These are phyloP conservation scores for Neopestalotiopsis sp. DNA, from an alignment of 2,329 filamentous ascomycete genomes.

Conservation along the genomic window DNA sequence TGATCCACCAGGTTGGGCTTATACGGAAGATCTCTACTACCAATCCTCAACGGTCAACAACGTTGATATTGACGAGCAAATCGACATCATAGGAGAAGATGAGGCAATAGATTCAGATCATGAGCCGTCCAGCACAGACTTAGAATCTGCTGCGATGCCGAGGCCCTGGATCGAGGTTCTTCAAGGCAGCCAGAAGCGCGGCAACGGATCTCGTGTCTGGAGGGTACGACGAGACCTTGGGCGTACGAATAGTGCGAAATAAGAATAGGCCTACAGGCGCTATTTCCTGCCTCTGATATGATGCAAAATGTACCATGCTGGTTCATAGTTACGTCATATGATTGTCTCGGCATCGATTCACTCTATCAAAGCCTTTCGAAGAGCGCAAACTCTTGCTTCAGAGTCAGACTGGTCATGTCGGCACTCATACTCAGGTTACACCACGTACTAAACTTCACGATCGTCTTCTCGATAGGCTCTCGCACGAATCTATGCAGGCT, in stretches of 20 bases:
- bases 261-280: neutral
- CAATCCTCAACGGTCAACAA: constrained; percentile 23
- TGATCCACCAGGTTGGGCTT: constrained; percentile 72
- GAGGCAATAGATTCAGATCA: constrained; percentile 31
- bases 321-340: neutral
- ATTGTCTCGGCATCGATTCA: neutral
- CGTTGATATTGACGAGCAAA: constrained; percentile 28
- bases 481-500: neutral
- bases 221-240: constrained; percentile 68
- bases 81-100: constrained; percentile 41
- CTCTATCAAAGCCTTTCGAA: neutral
- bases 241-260: constrained; percentile 26
- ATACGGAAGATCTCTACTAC: constrained; percentile 65
- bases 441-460: neutral
- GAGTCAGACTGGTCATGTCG: neutral
- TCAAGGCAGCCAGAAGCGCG: constrained; percentile 58
- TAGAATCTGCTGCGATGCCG: constrained; percentile 43
- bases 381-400: neutral
- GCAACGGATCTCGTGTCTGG: constrained; percentile 65
- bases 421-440: neutral
- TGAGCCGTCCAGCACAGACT: neutral
- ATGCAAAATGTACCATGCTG: neutral
- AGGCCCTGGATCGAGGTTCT: constrained; percentile 66
- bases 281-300: neutral
- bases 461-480: neutral